These are phyloP conservation scores for Rhododendron simsii DNA, from an alignment of 148 eudicot genomes.

Conservation along the genomic window DNA sequence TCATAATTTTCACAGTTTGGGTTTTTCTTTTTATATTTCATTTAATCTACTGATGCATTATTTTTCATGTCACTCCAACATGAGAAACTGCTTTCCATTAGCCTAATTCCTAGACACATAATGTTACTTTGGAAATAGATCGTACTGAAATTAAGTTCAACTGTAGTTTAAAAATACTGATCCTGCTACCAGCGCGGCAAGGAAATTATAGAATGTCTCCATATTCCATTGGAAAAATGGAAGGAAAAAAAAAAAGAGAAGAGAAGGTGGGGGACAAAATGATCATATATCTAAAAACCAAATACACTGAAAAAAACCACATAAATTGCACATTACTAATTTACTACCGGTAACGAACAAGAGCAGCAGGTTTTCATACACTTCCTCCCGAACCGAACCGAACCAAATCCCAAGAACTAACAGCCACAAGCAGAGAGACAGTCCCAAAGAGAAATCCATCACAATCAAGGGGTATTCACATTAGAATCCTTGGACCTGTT, in stretches of 20 bases:
- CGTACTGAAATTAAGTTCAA: background rate
- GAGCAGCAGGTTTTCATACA: background rate
- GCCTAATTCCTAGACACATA: background rate
- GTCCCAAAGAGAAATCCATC: background rate
- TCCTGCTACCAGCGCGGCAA: background rate
- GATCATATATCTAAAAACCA: background rate
- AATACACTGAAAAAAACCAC: background rate
- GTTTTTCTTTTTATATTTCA: background rate
- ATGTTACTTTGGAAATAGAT: background rate
- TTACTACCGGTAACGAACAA: background rate
- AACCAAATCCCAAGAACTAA: background rate
- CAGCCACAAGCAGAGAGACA: background rate
- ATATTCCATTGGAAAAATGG: background rate
- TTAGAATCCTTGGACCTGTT: constrained; percentile 66
- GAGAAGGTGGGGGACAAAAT: background rate
- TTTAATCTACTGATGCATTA: background rate
- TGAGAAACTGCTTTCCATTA: background rate
- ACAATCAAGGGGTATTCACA: constrained; percentile 50
- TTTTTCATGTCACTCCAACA: background rate
- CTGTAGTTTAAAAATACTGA: background rate
- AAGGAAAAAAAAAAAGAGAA: background rate
- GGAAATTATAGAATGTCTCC: background rate
- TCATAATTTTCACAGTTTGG: background rate
- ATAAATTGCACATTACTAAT: background rate
- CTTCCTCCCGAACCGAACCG: background rate